Percentiles rank a stretch among this genome's conserved stretches.
phyloP scores from a whole-genome alignment of 2,329 filamentous ascomycete species.

The Fusarium subtropicale region DNA sequence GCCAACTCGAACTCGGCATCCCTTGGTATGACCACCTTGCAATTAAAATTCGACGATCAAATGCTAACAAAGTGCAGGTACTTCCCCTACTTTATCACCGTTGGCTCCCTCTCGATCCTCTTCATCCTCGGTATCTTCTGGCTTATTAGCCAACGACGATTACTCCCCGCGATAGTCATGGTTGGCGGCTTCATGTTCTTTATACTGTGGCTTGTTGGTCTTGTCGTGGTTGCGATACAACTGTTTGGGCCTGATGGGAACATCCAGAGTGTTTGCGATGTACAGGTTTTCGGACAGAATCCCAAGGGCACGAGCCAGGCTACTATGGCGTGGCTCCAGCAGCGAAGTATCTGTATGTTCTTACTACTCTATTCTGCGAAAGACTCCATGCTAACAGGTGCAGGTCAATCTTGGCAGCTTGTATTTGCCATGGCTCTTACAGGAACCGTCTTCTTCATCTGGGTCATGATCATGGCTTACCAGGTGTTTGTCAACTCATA shows the following conservation, averaged over 20 bases:
- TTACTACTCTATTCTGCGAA: too few species aligned
- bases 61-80: conserved; percentile 61
- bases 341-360: conserved; percentile 71
- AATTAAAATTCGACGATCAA: background rate
- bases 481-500: conserved; percentile 67
- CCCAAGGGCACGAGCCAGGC: conserved; percentile 63
- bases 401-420: conserved; percentile 72
- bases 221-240: conserved; percentile 71
- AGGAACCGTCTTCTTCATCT: conserved; percentile 70
- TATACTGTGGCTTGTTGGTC: conserved; percentile 74
- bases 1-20: conserved; percentile 63
- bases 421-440: conserved; percentile 72
- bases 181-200: conserved; percentile 74
- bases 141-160: conserved; percentile 70
- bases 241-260: conserved; percentile 71
- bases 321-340: conserved; percentile 73
- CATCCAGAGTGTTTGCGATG: conserved; percentile 69
- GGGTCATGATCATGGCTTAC: conserved; percentile 76
- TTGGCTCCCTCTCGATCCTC: conserved; percentile 67
- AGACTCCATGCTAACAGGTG: conserved; percentile 31
- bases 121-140: conserved; percentile 75
- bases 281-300: conserved; percentile 65
- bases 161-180: conserved; percentile 71
- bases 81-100: conserved; percentile 74
- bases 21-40: conserved; percentile 65